These are phyloP conservation scores for Peronospora farinosa DNA, from an alignment of 352 stramenopile species.

Conservation along the genomic window DNA sequence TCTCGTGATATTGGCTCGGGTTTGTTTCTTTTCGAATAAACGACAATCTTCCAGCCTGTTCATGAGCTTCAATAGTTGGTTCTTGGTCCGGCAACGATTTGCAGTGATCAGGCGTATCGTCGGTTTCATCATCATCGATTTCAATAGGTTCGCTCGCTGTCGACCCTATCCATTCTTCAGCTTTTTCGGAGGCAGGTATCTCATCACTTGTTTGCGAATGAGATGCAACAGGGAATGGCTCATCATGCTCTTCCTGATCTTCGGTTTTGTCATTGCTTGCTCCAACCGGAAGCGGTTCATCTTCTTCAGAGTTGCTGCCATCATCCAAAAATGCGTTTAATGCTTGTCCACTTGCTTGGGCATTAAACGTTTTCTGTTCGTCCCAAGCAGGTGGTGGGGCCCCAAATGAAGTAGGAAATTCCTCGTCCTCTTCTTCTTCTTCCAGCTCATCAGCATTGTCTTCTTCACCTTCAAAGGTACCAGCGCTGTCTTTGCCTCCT, in stretches of 20 bases:
- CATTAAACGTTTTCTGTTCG: slow-evolving; percentile 40
- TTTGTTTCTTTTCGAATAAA: slow-evolving; percentile 4
- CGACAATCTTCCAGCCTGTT: slow-evolving; percentile 16
- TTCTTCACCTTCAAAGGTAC: slow-evolving; percentile 10
- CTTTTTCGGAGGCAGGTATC: not conserved
- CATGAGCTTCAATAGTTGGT: slow-evolving; percentile 2
- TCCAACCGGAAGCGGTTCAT: slow-evolving; percentile 47
- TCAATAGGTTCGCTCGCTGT: slow-evolving; percentile 21
- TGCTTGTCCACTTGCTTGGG: slow-evolving; percentile 52
- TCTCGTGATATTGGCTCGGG: slow-evolving; percentile 3
- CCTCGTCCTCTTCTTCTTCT: slow-evolving; percentile 72
- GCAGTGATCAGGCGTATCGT: slow-evolving; percentile 55
- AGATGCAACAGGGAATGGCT: slow-evolving; percentile 23
- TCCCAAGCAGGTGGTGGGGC: slow-evolving; percentile 25
- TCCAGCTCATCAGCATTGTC: slow-evolving; percentile 16
- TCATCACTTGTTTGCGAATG: not conserved
- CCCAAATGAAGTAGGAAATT: slow-evolving; percentile 52
- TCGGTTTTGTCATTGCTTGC: slow-evolving; percentile 13
- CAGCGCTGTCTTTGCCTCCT: not conserved
- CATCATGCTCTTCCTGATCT: slow-evolving; percentile 26
- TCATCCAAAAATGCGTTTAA: slow-evolving; percentile 73
- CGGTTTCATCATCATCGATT: slow-evolving; percentile 16
- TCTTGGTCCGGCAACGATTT: slow-evolving; percentile 37
- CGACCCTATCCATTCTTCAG: slow-evolving; percentile 1
- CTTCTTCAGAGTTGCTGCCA: slow-evolving; percentile 52